Conservation (phyloP, 768 basidiomycete genomes). For the Leccinellum albellum region DNA sequence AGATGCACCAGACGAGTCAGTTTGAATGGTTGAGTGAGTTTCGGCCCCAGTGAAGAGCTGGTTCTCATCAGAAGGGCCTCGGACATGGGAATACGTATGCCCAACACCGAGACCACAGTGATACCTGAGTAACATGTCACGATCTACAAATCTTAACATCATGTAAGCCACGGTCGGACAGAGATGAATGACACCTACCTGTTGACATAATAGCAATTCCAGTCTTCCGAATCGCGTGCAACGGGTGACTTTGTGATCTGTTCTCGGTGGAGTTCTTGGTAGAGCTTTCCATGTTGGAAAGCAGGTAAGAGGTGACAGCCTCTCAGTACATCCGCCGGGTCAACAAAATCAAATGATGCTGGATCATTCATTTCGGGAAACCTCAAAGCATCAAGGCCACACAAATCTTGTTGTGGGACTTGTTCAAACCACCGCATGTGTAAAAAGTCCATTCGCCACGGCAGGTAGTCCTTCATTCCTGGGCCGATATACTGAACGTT, state of each 20-base stretch:
- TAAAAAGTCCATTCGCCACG: neutral
- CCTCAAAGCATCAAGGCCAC: neutral
- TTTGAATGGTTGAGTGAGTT: too few relatives aligned
- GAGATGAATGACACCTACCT: too few relatives aligned
- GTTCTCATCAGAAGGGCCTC: too few relatives aligned
- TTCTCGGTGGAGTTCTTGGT: too few relatives aligned
- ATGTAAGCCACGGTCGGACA: too few relatives aligned
- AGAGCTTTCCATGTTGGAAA: neutral
- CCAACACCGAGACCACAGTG: neutral
- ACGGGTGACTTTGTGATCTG: neutral
- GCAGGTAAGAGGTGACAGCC: neutral
- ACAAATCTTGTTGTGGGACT: neutral
- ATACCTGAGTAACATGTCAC: neutral
- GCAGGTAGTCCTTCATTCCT: neutral
- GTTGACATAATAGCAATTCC: neutral
- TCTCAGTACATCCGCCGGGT: neutral
- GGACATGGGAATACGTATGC: neutral
- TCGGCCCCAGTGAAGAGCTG: too few relatives aligned
- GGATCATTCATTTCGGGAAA: neutral
- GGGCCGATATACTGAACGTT: too few relatives aligned
- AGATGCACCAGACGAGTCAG: too few relatives aligned
- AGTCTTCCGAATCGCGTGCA: neutral
- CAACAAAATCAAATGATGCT: neutral
- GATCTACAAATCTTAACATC: neutral
- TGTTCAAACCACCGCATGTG: neutral